phyloP scores from a whole-genome alignment of 495 filamentous ascomycete genomes.

The Chaetomium cochliodes region DNA sequence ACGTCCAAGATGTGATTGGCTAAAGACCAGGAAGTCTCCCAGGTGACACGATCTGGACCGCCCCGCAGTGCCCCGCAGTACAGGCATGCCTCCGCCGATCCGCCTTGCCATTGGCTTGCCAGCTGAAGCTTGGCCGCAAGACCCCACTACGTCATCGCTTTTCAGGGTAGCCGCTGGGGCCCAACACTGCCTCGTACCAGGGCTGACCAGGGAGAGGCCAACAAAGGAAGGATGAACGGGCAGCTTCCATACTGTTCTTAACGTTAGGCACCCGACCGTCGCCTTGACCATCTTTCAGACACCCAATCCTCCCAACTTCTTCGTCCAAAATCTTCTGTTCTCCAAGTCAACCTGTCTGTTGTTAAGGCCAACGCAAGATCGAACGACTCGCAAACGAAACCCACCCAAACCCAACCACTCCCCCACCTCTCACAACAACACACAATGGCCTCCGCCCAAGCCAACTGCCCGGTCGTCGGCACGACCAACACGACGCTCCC shows the following conservation, averaged over 20 bases:
- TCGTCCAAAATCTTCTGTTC: background rate
- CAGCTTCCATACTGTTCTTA: slow-evolving; percentile 1
- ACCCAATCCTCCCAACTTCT: too few relatives aligned
- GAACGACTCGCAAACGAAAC: background rate
- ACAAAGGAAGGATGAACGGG: slow-evolving; percentile 8
- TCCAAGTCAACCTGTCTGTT: background rate
- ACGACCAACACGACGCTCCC: slow-evolving; percentile 47
- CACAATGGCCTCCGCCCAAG: slow-evolving; percentile 22
- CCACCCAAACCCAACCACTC: background rate
- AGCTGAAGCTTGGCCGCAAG: background rate
- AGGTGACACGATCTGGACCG: background rate
- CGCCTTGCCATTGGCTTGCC: slow-evolving; percentile 1
- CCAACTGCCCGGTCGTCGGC: slow-evolving; percentile 44
- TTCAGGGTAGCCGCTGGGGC: background rate
- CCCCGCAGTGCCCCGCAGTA: background rate
- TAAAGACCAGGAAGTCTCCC: too few relatives aligned
- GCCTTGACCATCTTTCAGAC: background rate
- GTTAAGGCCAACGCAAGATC: background rate
- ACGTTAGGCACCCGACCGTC: background rate
- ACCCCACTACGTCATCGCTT: slow-evolving; percentile 15
- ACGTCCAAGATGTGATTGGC: too few relatives aligned
- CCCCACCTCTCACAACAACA: background rate
- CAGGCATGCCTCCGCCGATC: background rate
- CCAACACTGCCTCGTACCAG: background rate
- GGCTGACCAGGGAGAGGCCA: background rate